These are phyloP conservation scores for Acacia crassicarpa DNA, from an alignment of 306 rosid species.

Conservation along the genomic window DNA sequence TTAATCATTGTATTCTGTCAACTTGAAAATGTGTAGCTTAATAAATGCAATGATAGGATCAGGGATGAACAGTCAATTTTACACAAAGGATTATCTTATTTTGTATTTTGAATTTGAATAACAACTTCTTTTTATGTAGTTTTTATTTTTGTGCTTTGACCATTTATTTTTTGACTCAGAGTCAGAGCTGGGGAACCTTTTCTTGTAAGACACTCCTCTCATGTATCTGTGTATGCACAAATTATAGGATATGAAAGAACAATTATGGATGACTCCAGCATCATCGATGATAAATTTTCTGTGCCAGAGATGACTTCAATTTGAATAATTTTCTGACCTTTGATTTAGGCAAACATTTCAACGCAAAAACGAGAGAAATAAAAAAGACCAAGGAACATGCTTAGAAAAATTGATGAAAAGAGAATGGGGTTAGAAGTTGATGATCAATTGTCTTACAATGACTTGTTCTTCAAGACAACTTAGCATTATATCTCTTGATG, in stretches of 20 bases:
- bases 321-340: background rate
- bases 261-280: background rate
- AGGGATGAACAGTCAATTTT: background rate
- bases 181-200: background rate
- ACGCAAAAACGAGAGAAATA: background rate
- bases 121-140: background rate
- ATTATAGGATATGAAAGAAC: background rate
- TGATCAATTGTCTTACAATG: slow-evolving; percentile 2
- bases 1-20: slow-evolving; percentile 22
- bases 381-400: background rate
- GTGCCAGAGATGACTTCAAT: background rate
- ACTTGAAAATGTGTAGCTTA: slow-evolving; percentile 1
- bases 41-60: background rate
- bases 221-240: background rate
- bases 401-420: background rate
- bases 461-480: slow-evolving; percentile 14
- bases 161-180: background rate
- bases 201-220: background rate
- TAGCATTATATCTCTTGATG: slow-evolving; percentile 7
- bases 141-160: background rate
- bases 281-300: background rate
- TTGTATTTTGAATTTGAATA: background rate
- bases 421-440: background rate
- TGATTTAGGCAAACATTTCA: background rate
- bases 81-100: background rate